phyloP scores from a whole-genome alignment of 2,329 filamentous ascomycete genomes.

The Fusarium sp. region DNA sequence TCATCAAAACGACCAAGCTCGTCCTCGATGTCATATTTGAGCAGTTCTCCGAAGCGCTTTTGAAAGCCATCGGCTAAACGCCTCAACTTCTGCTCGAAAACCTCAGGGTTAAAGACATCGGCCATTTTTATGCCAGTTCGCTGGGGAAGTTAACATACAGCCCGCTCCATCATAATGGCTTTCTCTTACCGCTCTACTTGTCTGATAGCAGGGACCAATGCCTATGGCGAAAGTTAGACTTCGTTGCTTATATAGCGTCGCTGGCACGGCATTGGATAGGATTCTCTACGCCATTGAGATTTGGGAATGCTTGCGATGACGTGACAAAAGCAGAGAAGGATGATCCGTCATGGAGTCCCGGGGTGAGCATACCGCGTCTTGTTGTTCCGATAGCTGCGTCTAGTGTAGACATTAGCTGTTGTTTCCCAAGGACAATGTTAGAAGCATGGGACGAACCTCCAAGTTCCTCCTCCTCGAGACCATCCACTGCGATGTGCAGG shows the following conservation, averaged over 20 bases:
- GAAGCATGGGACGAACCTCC: background rate
- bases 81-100: background rate
- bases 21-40: background rate
- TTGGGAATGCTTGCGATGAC: background rate
- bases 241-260: background rate
- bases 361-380: background rate
- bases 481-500: background rate
- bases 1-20: background rate
- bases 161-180: background rate
- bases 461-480: background rate
- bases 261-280: background rate
- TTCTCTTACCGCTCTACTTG: background rate
- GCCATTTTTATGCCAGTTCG: background rate
- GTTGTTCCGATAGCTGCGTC: background rate
- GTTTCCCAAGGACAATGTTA: background rate
- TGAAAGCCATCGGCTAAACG: background rate
- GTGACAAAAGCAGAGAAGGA: background rate
- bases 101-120: background rate
- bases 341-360: background rate
- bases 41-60: background rate
- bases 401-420: background rate
- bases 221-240: background rate
- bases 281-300: background rate
- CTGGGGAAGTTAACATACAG: background rate
- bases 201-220: background rate